phyloP scores from a whole-genome alignment of 352 stramenopile genomes.

The Pythium apleroticum region DNA sequence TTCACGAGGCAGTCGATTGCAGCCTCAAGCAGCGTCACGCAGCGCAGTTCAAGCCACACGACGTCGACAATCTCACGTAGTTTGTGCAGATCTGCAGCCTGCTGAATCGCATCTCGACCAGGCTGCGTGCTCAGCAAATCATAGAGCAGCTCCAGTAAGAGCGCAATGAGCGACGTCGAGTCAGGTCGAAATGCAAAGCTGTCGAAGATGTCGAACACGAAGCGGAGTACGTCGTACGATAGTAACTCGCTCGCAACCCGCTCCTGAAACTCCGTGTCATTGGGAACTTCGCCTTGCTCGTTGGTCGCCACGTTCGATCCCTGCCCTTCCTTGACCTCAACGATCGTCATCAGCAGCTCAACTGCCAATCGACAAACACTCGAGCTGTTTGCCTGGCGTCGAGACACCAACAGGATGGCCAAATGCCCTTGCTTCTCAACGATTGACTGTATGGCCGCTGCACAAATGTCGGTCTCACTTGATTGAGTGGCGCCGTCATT shows the following conservation, averaged over 20 bases:
- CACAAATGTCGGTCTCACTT: background rate
- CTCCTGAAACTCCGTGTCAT: background rate
- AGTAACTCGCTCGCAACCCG: conserved; percentile 4
- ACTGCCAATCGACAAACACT: conserved; percentile 4
- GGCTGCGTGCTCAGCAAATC: conserved; percentile 32
- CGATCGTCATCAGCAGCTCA: conserved; percentile 15
- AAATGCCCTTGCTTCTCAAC: conserved; percentile 10
- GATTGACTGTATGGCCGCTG: conserved; percentile 6
- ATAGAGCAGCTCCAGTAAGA: conserved; percentile 37
- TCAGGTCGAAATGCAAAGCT: conserved; percentile 2
- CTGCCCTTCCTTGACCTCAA: conserved; percentile 9
- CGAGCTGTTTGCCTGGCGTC: conserved; percentile 5
- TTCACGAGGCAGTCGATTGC: conserved; percentile 50
- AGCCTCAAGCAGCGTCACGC: conserved; percentile 34
- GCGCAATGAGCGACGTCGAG: conserved; percentile 20
- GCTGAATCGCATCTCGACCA: conserved; percentile 31
- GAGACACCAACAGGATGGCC: conserved; percentile 1
- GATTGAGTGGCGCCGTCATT: background rate
- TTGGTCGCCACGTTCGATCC: background rate
- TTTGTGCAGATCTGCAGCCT: conserved; percentile 32
- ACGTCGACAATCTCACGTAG: conserved; percentile 32
- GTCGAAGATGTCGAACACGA: conserved; percentile 24
- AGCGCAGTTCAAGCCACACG: conserved; percentile 25
- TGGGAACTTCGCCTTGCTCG: background rate
- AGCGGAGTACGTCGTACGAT: conserved; percentile 2